phyloP scores from a whole-genome alignment of 169 alveolate genomes.

The Theileria annulata region DNA sequence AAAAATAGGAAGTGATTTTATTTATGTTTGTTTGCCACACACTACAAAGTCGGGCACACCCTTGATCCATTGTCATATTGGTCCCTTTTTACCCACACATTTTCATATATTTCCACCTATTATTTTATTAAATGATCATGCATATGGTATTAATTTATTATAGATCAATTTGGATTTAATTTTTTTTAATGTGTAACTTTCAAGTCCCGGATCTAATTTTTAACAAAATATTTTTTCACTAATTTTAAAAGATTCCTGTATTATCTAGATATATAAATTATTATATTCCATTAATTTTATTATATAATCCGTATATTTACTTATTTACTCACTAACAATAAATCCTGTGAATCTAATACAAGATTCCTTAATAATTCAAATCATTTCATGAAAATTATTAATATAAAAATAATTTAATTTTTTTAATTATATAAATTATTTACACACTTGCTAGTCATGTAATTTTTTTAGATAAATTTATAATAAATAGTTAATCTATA shows the following conservation, averaged over 20 bases:
- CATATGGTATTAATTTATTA: not conserved
- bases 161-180: not conserved
- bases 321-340: not conserved
- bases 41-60: conserved; percentile 12
- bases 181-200: not conserved
- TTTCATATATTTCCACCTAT: not conserved
- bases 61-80: not conserved
- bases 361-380: not conserved
- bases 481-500: too few relatives aligned
- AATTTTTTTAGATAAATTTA: too few relatives aligned
- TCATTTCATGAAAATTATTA: not conserved
- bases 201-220: not conserved
- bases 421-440: too few relatives aligned
- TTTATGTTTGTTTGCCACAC: not conserved
- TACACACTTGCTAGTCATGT: not conserved
- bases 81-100: not conserved
- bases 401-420: too few relatives aligned
- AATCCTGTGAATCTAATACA: not conserved
- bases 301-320: not conserved
- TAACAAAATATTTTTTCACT: not conserved
- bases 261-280: not conserved
- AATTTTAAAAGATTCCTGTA: not conserved
- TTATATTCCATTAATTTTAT: too few relatives aligned
- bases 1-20: conserved; percentile 15
- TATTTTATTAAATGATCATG: not conserved